These are phyloP conservation scores for Didymella segeticola DNA, from an alignment of 2,329 filamentous ascomycete genomes.

Conservation along the genomic window DNA sequence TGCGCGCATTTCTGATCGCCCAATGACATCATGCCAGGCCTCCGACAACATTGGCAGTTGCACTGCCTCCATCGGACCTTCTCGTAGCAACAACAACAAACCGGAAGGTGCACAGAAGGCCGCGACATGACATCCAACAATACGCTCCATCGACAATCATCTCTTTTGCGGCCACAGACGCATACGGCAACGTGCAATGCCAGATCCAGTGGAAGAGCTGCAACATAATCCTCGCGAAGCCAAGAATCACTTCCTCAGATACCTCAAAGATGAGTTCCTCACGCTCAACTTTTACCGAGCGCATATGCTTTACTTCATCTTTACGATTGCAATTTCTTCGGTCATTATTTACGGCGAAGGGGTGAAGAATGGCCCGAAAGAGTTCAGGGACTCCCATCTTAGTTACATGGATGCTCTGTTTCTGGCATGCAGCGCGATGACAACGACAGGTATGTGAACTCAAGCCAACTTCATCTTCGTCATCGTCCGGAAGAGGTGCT, in stretches of 20 bases:
- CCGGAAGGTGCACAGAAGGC: not conserved
- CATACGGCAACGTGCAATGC: conserved; percentile 11
- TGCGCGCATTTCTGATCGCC: not conserved
- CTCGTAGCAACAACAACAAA: not conserved
- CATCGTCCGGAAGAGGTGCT: not conserved
- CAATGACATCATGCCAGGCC: conserved; percentile 15
- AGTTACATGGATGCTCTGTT: conserved; percentile 39
- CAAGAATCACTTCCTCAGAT: conserved; percentile 26
- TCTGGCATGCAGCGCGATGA: conserved; percentile 40
- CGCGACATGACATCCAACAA: not conserved
- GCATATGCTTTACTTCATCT: conserved; percentile 42
- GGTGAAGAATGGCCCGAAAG: conserved; percentile 29
- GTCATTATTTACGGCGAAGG: conserved; percentile 40
- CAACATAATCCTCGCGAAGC: conserved; percentile 24
- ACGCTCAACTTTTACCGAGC: conserved; percentile 33
- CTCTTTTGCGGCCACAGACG: not conserved
- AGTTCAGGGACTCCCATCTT: conserved; percentile 23
- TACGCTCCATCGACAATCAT: not conserved
- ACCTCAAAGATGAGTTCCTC: conserved; percentile 25
- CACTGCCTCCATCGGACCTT: conserved; percentile 16
- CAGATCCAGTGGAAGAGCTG: conserved; percentile 27
- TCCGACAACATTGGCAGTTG: conserved; percentile 1
- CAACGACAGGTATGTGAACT: conserved; percentile 31
- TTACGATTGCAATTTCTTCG: conserved; percentile 35
- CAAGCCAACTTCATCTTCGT: not conserved